Percentiles rank a stretch among this genome's conserved stretches.
Conservation (phyloP, 371 early-diverging fungal genomes). For the Rhizomucor pusillus region DNA sequence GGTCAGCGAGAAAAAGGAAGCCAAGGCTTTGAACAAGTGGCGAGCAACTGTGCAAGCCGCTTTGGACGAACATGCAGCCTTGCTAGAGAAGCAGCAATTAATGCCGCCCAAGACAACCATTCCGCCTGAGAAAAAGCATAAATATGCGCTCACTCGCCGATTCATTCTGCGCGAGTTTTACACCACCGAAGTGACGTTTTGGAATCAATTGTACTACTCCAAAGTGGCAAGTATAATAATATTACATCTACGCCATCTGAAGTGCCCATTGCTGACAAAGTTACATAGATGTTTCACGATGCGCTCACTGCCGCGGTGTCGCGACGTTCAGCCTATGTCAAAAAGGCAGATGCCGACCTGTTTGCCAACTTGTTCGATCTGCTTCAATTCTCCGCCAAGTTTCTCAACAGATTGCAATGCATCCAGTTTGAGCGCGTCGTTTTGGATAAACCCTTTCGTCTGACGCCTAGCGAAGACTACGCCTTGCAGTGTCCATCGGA, state of each 20-base stretch:
- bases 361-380: slow-evolving; percentile 31
- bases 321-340: slow-evolving; percentile 16
- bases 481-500: neutral
- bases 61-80: neutral
- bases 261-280: too few relatives aligned
- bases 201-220: slow-evolving; percentile 38
- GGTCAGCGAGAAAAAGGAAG: slow-evolving; percentile 26
- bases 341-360: slow-evolving; percentile 18
- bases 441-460: neutral
- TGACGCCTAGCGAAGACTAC: neutral
- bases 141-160: slow-evolving; percentile 21
- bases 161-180: slow-evolving; percentile 44
- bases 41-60: slow-evolving; percentile 17
- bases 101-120: neutral
- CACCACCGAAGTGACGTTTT: slow-evolving; percentile 42
- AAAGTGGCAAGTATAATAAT: slow-evolving; percentile 30
- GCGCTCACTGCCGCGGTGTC: slow-evolving; percentile 23
- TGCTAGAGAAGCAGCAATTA: neutral
- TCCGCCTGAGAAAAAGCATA: slow-evolving; percentile 17
- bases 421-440: slow-evolving; percentile 11
- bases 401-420: slow-evolving; percentile 19
- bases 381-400: slow-evolving; percentile 23
- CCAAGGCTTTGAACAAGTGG: slow-evolving; percentile 35
- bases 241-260: too few relatives aligned
- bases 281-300: slow-evolving; percentile 28